Evolutionary conservation across 1,284 basidiomycete species (phyloP), one percentile per base, ranked within the genome.

Genomic region (Irpex rosettiformis): DNA sequence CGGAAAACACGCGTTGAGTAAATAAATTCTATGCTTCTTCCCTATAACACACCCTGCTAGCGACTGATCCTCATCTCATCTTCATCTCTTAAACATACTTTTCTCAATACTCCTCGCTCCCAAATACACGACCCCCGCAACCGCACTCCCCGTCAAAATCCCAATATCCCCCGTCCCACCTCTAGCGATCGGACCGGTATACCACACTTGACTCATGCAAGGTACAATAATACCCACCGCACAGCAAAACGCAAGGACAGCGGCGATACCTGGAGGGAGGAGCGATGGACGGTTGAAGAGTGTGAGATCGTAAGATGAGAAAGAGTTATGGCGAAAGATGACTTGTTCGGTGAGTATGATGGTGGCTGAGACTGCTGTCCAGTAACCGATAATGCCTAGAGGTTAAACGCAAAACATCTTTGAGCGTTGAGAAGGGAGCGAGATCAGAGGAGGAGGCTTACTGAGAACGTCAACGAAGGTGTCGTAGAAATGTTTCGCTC

Each of bases 141-240:
- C 72, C 13, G 71, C 69, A 57, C 79, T 80, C 1, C 79, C 81
- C 5, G 77, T 76, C 47, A 81, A 69, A 27, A 85, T 69, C 0
- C 82, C 84, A 61, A 86, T 81, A 63, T 86, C 82, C 0, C 85
- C 85, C 3, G 82, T 79, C 1, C 82, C 77, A 7, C 59, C 60
- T 33, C 53, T 62, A 40, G 81, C 79, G 33, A 82, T 75, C 0
- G 80, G 78, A 1, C 80, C 79, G 58, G 69, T 73, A 63, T 82
- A 86, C 83, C 82, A 86, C 22, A 73, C 79, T 59, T 86, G 84
- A 42, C 79, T 77, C 82, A 85, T 86, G 61, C 77, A 83, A 16
- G 80, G 82, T 6, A 86, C 72, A 49, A 86, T 75, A 48, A 84
- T 73, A 0, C 80, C 82, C 61, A 79, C 79, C 0, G 78, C 76